phyloP scores from a whole-genome alignment of 148 eudicot genomes.

The Vaccinium macrocarpon region DNA sequence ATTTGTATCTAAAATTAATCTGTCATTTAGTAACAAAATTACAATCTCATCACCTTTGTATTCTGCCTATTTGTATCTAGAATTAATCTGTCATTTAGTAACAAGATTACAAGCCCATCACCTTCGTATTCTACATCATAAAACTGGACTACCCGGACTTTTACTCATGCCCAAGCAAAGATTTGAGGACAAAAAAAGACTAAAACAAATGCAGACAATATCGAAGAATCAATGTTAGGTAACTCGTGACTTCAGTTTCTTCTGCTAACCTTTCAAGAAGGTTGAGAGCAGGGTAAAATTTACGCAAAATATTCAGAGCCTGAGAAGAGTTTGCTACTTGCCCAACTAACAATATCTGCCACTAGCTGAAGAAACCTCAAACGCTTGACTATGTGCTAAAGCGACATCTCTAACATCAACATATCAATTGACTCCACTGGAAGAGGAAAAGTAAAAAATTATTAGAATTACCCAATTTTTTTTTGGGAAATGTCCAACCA shows the following conservation, averaged over 20 bases:
- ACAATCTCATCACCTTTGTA: too few relatives aligned
- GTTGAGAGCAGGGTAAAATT: conserved; percentile 40
- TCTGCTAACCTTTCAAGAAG: conserved; percentile 32
- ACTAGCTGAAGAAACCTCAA: conserved; percentile 47
- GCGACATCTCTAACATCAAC: conserved; percentile 63
- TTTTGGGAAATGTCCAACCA: too few relatives aligned
- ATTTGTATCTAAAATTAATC: too few relatives aligned
- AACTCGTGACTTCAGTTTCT: background rate
- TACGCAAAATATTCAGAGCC: conserved; percentile 26
- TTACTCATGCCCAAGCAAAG: background rate
- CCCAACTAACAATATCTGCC: conserved; percentile 60
- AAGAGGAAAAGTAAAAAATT: too few relatives aligned
- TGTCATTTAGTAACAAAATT: too few relatives aligned
- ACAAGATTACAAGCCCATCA: too few relatives aligned
- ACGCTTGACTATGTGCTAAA: conserved; percentile 53
- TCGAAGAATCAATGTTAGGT: background rate
- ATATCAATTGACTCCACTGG: conserved; percentile 17
- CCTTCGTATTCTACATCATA: too few relatives aligned
- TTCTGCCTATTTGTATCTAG: too few relatives aligned
- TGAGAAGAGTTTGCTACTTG: conserved; percentile 24
- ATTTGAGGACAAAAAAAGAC: background rate
- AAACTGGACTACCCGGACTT: too few relatives aligned
- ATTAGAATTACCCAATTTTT: too few relatives aligned
- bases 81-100: too few relatives aligned
- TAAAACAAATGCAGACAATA: background rate